A percentile compares a stretch with the other conserved stretches of the same genome.
These are phyloP conservation scores for Entomortierella beljakovae DNA, from an alignment of 192 early-diverging fungal species.

Conservation along the genomic window DNA sequence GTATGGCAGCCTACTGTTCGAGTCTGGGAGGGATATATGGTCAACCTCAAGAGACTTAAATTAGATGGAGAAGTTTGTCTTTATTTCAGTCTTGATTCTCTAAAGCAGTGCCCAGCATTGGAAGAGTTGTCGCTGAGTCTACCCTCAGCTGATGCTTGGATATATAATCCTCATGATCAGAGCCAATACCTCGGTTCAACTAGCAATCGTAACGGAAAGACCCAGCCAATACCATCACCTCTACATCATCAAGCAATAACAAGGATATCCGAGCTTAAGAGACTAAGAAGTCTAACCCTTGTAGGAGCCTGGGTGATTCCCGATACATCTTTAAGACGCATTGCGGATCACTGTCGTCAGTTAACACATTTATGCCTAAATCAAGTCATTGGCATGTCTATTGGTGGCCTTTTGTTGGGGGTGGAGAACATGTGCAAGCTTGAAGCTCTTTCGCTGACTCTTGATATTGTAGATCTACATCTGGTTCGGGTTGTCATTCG, in stretches of 20 bases:
- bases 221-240: constrained; percentile 13
- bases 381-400: constrained; percentile 24
- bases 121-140: constrained; percentile 26
- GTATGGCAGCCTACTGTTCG: constrained; percentile 40
- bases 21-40: constrained; percentile 17
- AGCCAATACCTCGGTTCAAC: neutral
- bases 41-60: constrained; percentile 8
- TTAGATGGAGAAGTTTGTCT: constrained; percentile 44
- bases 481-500: constrained; percentile 27
- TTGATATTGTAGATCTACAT: constrained; percentile 29
- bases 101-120: constrained; percentile 26
- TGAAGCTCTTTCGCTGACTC: constrained; percentile 12
- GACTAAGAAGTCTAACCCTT: constrained; percentile 4
- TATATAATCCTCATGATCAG: too few species aligned
- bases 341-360: constrained; percentile 27
- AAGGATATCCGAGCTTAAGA: constrained; percentile 7
- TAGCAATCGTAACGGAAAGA: too few species aligned
- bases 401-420: constrained; percentile 29
- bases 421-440: constrained; percentile 33
- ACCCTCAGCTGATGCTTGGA: neutral
- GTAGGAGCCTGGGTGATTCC: constrained; percentile 22
- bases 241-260: constrained; percentile 29
- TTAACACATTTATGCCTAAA: constrained; percentile 23
- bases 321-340: constrained; percentile 18
- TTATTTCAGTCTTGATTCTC: constrained; percentile 33